Percentiles rank a stretch among this genome's conserved stretches.
phyloP scores from a whole-genome alignment of 805 yeast species.

The Wickerhamiella sergipiensis region DNA sequence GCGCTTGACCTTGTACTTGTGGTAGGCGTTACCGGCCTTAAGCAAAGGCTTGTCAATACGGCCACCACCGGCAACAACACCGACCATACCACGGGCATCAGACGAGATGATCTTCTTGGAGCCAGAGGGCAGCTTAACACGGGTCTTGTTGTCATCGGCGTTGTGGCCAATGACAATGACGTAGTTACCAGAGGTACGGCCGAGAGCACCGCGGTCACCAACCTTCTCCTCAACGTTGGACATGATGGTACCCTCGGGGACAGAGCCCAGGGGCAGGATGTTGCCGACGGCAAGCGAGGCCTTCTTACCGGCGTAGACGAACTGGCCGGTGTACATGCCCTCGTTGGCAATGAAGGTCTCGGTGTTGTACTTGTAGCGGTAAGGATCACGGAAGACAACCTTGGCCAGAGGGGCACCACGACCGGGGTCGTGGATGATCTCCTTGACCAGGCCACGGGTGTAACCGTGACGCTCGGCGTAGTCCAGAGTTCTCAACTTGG shows the following conservation, averaged over 20 bases:
- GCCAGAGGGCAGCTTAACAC: slow-evolving; percentile 98
- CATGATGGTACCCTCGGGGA: slow-evolving; percentile 98
- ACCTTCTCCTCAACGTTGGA: slow-evolving; percentile 97
- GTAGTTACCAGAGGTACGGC: slow-evolving; percentile 99
- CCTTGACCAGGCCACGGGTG: slow-evolving; percentile 98
- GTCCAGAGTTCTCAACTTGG: slow-evolving; percentile 98
- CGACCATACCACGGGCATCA: slow-evolving; percentile 97
- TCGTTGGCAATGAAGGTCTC: slow-evolving; percentile 99
- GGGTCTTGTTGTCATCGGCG: slow-evolving; percentile 97
- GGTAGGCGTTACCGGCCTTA: slow-evolving; percentile 99
- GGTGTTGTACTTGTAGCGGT: slow-evolving; percentile 94
- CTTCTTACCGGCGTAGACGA: slow-evolving; percentile 96
- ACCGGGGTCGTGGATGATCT: slow-evolving; percentile 98
- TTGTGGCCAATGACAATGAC: slow-evolving; percentile 98
- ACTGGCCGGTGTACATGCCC: slow-evolving; percentile 99
- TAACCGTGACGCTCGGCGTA: slow-evolving; percentile 99
- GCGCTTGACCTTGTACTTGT: slow-evolving; percentile 98
- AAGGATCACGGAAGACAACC: slow-evolving; percentile 98
- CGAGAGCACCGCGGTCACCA: slow-evolving; percentile 99
- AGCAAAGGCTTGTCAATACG: slow-evolving; percentile 99
- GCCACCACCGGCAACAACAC: slow-evolving; percentile 99
- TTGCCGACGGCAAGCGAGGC: slow-evolving; percentile 91
- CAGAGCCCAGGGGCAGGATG: slow-evolving; percentile 90
- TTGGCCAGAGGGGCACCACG: slow-evolving; percentile 99
- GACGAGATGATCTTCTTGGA: slow-evolving; percentile 94